Base-by-base conservation (phyloP, 371 early-diverging fungal genomes). In the Circinella umbellata region DNA sequence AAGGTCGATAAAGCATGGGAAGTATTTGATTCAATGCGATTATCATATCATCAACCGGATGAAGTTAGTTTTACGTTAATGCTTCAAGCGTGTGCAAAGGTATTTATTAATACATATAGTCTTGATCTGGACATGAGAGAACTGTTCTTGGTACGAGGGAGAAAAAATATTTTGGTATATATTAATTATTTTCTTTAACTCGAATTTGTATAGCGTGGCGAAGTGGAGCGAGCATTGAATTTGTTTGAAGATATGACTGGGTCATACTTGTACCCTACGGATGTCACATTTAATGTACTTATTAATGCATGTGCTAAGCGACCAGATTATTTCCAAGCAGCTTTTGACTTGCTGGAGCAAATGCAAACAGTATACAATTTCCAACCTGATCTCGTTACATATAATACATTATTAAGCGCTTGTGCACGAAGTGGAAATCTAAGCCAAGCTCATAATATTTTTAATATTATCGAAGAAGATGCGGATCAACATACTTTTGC, bases 61-160 rank as follows among this genome's bases (percentile, higher is more conserved):
- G 91, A 91, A 67, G 88, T 90, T 0, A 83, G 90, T 5, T 96
- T 92, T 68, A 89, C 91, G 14, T 76, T 95, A 34, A 98, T 98
- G 98, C 91, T 98, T 27, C 92, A 92, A 71, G 94, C 95, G 1
- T 98, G 98, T 76, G 90, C 95, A 3, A 89, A 90, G 80, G 87
- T 87, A 66, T 76, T 7, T 9, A 51, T 27, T 2, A 27, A 27
- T 27, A 27, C 0, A 27, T 27, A 27, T 27, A 27, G 27, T 27
- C 27, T 27, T 2, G 27, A 27, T 27, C 27, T 2, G 27, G 27
- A 27, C 1, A 27, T 0, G 27, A 27, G 27, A 27, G 27, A 27
- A 27, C 2, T 27, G 27, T 27, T 27, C 27, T 27, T 27, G 27
- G 2, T 27, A 27, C 27, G 27, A 1, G 27, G 27, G 27, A 27